Evolutionary conservation across 2,329 filamentous ascomycete species (phyloP), one percentile per base, ranked within the genome.

Genomic region (Cercospora janseana): DNA sequence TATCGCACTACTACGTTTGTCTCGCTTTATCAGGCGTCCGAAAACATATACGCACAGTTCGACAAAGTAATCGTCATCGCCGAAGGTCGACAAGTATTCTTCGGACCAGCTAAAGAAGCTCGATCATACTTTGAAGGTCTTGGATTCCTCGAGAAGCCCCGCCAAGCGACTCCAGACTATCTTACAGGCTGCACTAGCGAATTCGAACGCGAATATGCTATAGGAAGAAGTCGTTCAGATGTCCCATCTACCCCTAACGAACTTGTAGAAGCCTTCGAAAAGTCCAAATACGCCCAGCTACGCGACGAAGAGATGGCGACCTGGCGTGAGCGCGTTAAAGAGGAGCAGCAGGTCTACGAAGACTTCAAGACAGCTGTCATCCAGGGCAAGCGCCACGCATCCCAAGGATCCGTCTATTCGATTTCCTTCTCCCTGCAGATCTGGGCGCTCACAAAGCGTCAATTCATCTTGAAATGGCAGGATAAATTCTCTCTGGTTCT

Each of bases 51-150:
- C 87, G 55, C 87, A 85, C 49, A 88, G 88, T 66, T 92, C 55
- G 88, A 94, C 73, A 93, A 92, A 68, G 87, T 93, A 9, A 73
- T 94, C 62, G 85, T 91, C 28, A 87, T 93, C 48, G 86, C 91
- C 54, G 79, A 80, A 31, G 88, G 88, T 2, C 80, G 79, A 23
- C 83, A 90, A 66, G 85, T 88, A 26, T 93, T 83, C 70, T 90
- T 87, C 52, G 88, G 88, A 1, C 83, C 84, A 0, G 72, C 80
- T 0, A 69, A 75, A 1, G 80, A 87, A 55, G 88, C 88, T 1
- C 77, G 86, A 20, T 70, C 69, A 41, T 92, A 92, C 66, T 92
- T 93, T 53, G 87, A 92, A 63, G 72, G 79, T 1, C 78, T 93
- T 1, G 88, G 88, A 0, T 93, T 89, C 64, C 75, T 82, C 5